Base-by-base conservation (phyloP, 73 alveolate species). In the Loxodes magnus region DNA sequence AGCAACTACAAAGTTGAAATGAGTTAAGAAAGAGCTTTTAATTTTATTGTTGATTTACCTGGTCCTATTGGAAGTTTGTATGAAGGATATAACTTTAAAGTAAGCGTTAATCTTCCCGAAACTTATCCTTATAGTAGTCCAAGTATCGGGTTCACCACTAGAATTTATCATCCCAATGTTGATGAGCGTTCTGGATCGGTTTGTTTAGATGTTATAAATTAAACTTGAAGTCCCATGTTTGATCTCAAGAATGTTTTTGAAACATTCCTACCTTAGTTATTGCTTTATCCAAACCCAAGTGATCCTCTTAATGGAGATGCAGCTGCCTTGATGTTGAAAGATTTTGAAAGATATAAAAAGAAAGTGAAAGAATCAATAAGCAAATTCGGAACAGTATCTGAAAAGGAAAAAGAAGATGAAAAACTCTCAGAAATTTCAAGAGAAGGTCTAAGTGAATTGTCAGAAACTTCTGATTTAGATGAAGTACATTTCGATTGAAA, bases 291-390 rank as follows among this genome's bases (percentile, higher is more conserved):
- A 12, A 91, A 91, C 69, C 97, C 98, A 16, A 65, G 63, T n/a
- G 97, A 91, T 71, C 98, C 98, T 20, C 73, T 91, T 24, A 91
- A 91, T 62, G 77, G 86, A 10, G 94, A 91, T 23, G 98, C 98
- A 22, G 98, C 98, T 0, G 49, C 77, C 23, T 51, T 91, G 52
- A 39, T 82, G 64, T 55, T 61, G 31, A 77, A 70, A 34, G 82
- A 77, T 44, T 37, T 43, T 20, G 74, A 78, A 16, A 55, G 65
- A 63, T 90, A 82, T 65, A 78, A 78, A 36, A 74, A 84, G 56
- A 90, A 70, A 64, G 96, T 90, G 35, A 77, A 64, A 27, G 74
- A 73, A 6, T 20, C 33, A 73, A 71, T 70, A 24, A 51, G 46
- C 29, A 68, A 76, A 42, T 76, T 81, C 77, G 89, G 79, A 20